phyloP scores from a whole-genome alignment of 2,329 filamentous ascomycete genomes.

The Aureobasidium sp. region DNA sequence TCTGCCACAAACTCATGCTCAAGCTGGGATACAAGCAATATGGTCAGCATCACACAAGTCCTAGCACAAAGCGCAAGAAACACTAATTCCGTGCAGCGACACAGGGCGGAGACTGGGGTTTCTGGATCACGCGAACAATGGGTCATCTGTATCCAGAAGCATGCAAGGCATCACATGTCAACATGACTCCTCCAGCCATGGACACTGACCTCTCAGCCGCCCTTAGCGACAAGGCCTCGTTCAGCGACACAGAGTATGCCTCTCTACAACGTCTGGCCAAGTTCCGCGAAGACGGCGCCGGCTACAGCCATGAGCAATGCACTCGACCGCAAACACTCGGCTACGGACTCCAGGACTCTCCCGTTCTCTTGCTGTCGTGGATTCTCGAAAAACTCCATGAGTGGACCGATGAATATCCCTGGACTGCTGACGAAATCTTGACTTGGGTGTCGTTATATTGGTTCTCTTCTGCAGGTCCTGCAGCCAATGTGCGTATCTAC shows the following conservation, averaged over 20 bases:
- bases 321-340: constrained; percentile 69
- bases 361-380: constrained; percentile 66
- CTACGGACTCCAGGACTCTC: constrained; percentile 62
- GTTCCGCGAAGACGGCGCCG: constrained; percentile 52
- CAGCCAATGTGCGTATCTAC: constrained; percentile 63
- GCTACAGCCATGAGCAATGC: constrained; percentile 53
- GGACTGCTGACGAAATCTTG: constrained; percentile 69
- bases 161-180: constrained; percentile 56
- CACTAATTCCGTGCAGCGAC: constrained; percentile 25
- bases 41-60: constrained; percentile 24
- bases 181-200: constrained; percentile 50
- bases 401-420: constrained; percentile 66
- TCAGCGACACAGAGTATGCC: constrained; percentile 44
- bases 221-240: constrained; percentile 50
- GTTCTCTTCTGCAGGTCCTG: constrained; percentile 63
- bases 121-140: constrained; percentile 56
- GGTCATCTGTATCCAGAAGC: constrained; percentile 51
- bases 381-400: constrained; percentile 74
- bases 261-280: constrained; percentile 48
- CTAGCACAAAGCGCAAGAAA: too few relatives aligned
- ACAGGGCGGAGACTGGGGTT: constrained; percentile 67
- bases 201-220: constrained; percentile 46
- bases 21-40: constrained; percentile 59
- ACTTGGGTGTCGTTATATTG: constrained; percentile 70
- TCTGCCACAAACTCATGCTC: constrained; percentile 61